These are phyloP conservation scores for Suillus ampliporus DNA, from an alignment of 768 basidiomycete species.

Conservation along the genomic window DNA sequence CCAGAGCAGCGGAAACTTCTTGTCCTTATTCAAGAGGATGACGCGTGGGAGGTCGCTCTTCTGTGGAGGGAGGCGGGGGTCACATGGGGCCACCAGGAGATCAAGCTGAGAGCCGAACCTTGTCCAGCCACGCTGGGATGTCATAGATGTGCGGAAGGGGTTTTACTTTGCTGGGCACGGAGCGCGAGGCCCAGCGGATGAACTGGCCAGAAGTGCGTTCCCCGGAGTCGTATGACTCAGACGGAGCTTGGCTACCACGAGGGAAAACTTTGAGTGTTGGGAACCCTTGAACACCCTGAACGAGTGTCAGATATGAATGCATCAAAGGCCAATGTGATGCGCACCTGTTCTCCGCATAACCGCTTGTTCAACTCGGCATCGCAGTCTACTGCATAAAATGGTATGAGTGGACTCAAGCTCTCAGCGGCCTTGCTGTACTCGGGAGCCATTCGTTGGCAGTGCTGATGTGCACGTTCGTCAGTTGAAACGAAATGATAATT, in stretches of 20 bases:
- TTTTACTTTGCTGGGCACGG: constrained; percentile 75
- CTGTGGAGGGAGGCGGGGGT: constrained; percentile 27
- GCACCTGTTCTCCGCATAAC: constrained; percentile 79
- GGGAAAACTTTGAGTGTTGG: constrained; percentile 95
- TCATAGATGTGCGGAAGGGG: constrained; percentile 61
- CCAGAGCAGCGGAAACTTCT: constrained; percentile 81
- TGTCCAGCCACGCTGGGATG: constrained; percentile 69
- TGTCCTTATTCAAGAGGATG: constrained; percentile 76
- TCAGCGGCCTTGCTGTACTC: constrained; percentile 85
- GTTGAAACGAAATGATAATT: neutral
- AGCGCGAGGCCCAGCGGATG: constrained; percentile 75
- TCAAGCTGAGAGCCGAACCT: constrained; percentile 49
- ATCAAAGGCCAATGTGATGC: constrained; percentile 12
- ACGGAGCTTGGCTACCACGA: constrained; percentile 64
- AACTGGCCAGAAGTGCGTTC: constrained; percentile 77
- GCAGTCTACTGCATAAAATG: constrained; percentile 93
- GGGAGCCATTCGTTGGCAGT: constrained; percentile 86
- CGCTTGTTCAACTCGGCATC: constrained; percentile 82
- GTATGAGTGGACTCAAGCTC: constrained; percentile 80
- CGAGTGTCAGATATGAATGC: neutral
- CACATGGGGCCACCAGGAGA: neutral
- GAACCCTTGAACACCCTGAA: constrained; percentile 83
- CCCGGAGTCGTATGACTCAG: constrained; percentile 67
- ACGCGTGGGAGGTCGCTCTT: constrained; percentile 55
- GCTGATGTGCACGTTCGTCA: constrained; percentile 46